phyloP scores from a whole-genome alignment of 2,329 filamentous ascomycete genomes.

The Colletotrichum horii region DNA sequence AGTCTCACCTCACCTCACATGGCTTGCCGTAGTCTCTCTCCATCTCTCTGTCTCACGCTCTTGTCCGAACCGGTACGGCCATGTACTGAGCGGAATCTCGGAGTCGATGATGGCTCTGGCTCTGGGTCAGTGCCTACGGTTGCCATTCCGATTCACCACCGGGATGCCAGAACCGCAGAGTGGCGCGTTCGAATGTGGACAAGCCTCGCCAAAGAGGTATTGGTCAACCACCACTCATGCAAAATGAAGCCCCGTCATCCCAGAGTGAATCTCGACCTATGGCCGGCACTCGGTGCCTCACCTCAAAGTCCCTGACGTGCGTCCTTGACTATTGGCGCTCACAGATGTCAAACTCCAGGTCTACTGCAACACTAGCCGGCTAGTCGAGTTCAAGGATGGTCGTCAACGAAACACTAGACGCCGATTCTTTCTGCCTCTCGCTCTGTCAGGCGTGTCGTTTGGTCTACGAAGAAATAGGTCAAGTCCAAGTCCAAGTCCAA shows the following conservation, averaged over 20 bases:
- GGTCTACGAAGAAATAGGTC: not conserved
- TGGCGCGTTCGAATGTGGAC: not conserved
- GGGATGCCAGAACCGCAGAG: not conserved
- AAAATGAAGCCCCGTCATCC: not conserved
- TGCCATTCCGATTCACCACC: conserved; percentile 6
- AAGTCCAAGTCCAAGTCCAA: not conserved
- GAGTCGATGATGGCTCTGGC: not conserved
- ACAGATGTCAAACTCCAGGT: not conserved
- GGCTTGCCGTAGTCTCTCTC: not conserved
- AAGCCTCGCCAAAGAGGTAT: conserved; percentile 1
- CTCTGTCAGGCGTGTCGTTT: not conserved
- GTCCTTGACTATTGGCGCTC: not conserved
- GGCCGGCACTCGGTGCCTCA: not conserved
- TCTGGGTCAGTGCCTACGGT: not conserved
- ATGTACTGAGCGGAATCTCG: not conserved
- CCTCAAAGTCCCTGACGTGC: not conserved
- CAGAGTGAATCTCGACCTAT: not conserved
- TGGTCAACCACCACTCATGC: not conserved
- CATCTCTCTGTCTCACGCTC: not conserved
- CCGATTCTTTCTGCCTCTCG: not conserved
- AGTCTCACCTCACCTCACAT: conserved; percentile 4
- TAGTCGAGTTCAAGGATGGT: not conserved
- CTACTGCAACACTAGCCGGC: not conserved
- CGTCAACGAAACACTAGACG: not conserved
- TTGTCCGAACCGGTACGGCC: not conserved